Base-by-base conservation (phyloP, 352 stramenopile genomes). In the Elongisporangium prolatum region DNA sequence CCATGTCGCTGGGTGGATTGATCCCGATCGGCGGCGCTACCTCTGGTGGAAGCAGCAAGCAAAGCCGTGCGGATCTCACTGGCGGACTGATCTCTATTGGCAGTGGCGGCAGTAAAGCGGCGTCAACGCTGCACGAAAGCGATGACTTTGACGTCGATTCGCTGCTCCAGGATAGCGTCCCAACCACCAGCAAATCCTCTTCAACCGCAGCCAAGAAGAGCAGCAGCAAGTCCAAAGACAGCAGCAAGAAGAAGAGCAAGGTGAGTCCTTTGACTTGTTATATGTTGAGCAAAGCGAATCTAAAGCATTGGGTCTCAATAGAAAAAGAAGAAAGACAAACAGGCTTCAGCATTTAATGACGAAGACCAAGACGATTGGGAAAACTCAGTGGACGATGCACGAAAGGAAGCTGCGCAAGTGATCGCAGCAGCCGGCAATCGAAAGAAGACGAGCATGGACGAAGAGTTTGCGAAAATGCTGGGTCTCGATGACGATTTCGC, bases 381-480 rank as follows among this genome's bases (percentile, higher is more conserved):
- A 20, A 34, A 65, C 22, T 44, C 11, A 11, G 50, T 11, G 5
- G 25, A n/a, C n/a, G 55, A 64, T 21, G 49, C 61, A 25, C 64
- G 58, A 58, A 58, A 7, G 38, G 58, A 58, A 47, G 62, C 55
- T 1, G 65, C 69, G 13, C 56, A 69, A 20, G 65, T 70, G 54
- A 60, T 73, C 52, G 63, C 65, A 22, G 61, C 65, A 6, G 57
- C 56, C 1, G 61, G 63, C 50, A 78, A 40, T 40, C 28, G 74
- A 57, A 84, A 81, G 49, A 86, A 79, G 21, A 62, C 59, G 9
- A 61, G 48, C 11, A 65, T 90, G 7, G 74, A 88, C 50, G 74
- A 74, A 51, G 80, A 90, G 54, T 90, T 90, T 54, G 69, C 74
- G 7, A 75, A 84, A 25, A 88, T 90, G 76, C 54, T 90, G 3